Evolutionary conservation across 164 flowering plant species (phyloP), one percentile per base, ranked within the genome.

Genomic region (Dillenia turbinata): DNA sequence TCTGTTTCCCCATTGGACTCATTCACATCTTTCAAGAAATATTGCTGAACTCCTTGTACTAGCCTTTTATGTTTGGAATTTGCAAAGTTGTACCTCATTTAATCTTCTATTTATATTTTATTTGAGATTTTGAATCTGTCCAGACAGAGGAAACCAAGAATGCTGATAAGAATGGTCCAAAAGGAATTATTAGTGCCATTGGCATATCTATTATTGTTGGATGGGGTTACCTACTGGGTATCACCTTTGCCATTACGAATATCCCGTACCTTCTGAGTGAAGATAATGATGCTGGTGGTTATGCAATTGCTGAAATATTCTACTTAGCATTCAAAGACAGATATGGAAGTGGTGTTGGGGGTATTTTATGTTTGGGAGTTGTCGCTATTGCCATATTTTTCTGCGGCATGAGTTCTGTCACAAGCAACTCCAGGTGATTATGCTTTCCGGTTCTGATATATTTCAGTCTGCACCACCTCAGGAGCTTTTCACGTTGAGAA

Each of bases 111-210:
- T 33, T 33, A 14, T 54, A 17, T 24, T 69, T 65, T 15, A 17
- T 44, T 44, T 53, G 15, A 61, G n/a, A 45, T 57, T 61, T 33
- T 64, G 26, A 47, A 71, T 77, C 40, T 33, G 40, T 33, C 40
- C 75, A 94, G 96, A 83, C 99, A 52, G 96, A 94, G 76, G 99
- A 94, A 77, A 94, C 97, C 43, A 91, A 86, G 76, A 67, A 66
- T 64, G 96, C 99, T 11, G 99, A 94, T 67, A 74, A 45, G 64
- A 91, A 94, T 74, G 97, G 96, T n/a, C 96, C 97, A 48, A 86
- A 70, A 72, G 99, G 99, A 77, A 94, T 94, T 54, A 85, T 91
- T 22, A 88, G 90, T 62, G 68, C 96, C 15, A 88, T 94, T 56
- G 97, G 89, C 44, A 81, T 94, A 82, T 91, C 96, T 51, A 75